Evolutionary conservation across 2,329 filamentous ascomycete species (phyloP), one percentile per base, ranked within the genome.

Genomic region (Aureobasidium sp.): DNA sequence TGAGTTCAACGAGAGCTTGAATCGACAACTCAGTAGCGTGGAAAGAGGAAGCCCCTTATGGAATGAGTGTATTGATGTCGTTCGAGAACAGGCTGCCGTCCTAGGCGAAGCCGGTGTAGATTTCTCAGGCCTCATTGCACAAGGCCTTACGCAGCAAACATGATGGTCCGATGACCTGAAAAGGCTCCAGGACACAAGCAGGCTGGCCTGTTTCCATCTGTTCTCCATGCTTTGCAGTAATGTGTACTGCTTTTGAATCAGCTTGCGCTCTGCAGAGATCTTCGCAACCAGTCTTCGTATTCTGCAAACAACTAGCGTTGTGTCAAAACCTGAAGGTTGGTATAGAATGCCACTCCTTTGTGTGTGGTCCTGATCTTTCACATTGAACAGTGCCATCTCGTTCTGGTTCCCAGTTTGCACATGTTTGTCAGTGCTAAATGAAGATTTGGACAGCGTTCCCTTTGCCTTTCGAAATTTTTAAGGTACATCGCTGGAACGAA

Each of bases 61-160:
- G 90, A 83, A 83, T 59, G 83, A 89, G 69, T 97, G 94, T 75
- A 86, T 97, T 78, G 84, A 88, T 47, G 83, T 89, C 66, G 91
- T 93, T 5, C 87, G 85, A 72, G 85, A 88, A 59, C 92, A 97
- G 75, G 90, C 90, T 0, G 81, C 80, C 63, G 86, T 94, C 78
- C 77, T 99, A 63, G 83, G 83, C 6, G 90, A 95, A 64, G 92
- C 97, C 27, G 92, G 92, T 0, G 77, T 99, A 36, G 93, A 99
- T 73, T 97, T 99, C 71, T 84, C 83, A 61, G 90, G 90, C 66
- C 75, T 97, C 61, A 86, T 97, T 15, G 90, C 88, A 16, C 81
- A 81, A 66, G 85, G 81, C 7, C 44, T 63, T 15, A 30, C 48
- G 5, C 53, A 63, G 52, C 32, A 62, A 47, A 59, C 34, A 25